Percentiles rank a stretch among this genome's conserved stretches.
phyloP scores from a whole-genome alignment of 1,139 yeast species.

The Insectozyma bohioensis region DNA sequence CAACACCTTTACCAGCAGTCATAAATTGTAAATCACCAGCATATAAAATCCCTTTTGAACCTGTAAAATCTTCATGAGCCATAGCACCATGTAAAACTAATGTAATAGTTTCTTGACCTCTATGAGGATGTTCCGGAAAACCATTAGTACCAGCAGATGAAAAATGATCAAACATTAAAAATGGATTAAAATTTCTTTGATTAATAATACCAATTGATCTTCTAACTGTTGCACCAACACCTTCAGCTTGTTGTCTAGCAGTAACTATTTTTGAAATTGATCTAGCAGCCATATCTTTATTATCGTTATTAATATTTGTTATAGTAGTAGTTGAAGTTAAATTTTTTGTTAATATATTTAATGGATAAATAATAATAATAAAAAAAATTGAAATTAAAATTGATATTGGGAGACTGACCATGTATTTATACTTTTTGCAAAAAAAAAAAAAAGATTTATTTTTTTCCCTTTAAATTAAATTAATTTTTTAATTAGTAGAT shows the following conservation, averaged over 20 bases:
- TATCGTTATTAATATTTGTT: constrained; percentile 1
- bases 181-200: constrained; percentile 77
- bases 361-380: constrained; percentile 9
- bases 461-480: too few species aligned
- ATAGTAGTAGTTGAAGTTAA: too few species aligned
- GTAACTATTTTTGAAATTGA: constrained; percentile 57
- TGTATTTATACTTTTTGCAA: constrained; percentile 15
- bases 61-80: constrained; percentile 93
- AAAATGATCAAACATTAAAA: constrained; percentile 83
- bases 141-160: constrained; percentile 55
- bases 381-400: constrained; percentile 11
- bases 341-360: constrained; percentile 5
- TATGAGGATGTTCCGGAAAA: constrained; percentile 92
- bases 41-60: constrained; percentile 70
- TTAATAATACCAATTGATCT: constrained; percentile 73
- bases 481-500: too few species aligned
- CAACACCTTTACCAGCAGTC: constrained; percentile 92
- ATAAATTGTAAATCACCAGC: constrained; percentile 92
- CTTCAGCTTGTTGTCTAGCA: constrained; percentile 79
- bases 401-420: constrained; percentile 9
- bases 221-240: constrained; percentile 83
- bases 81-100: constrained; percentile 70
- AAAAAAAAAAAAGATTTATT: too few species aligned
- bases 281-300: constrained; percentile 29
- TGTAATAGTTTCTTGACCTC: constrained; percentile 89